Percentiles rank a stretch among this genome's conserved stretches.
Evolutionary conservation across 208 protist genomes (phyloP).

Genomic region (Crithidia mellificae): DNA sequence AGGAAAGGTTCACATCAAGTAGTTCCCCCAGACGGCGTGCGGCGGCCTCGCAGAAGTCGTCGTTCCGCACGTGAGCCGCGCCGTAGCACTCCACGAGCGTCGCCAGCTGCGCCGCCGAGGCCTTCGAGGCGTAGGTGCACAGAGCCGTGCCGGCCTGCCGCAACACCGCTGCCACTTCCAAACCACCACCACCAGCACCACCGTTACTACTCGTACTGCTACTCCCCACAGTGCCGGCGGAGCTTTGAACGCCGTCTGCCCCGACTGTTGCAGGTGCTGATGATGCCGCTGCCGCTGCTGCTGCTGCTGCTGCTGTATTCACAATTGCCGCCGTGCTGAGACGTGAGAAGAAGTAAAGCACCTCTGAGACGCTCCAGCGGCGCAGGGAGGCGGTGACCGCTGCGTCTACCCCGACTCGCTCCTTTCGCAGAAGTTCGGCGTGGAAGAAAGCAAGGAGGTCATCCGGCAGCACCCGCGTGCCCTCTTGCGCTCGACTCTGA

Average conservation of each 20-base stretch:
- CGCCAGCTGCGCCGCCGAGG: constrained; percentile 66
- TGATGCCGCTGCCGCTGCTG: neutral
- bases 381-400: constrained; percentile 26
- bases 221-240: too few species aligned
- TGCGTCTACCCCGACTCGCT: constrained; percentile 18
- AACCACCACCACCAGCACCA: too few species aligned
- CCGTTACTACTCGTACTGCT: constrained; percentile 18
- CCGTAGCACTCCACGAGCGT: constrained; percentile 67
- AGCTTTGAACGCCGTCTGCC: too few species aligned
- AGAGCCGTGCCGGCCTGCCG: constrained; percentile 52
- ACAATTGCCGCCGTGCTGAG: neutral
- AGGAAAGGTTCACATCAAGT: constrained; percentile 11
- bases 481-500: constrained; percentile 14
- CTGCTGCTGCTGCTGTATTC: neutral
- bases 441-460: constrained; percentile 33
- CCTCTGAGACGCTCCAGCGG: constrained; percentile 35
- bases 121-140: constrained; percentile 43
- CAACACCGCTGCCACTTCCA: constrained; percentile 48
- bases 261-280: too few species aligned
- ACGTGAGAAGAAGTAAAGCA: constrained; percentile 32
- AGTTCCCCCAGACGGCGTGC: constrained; percentile 42
- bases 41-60: constrained; percentile 69
- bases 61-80: constrained; percentile 60
- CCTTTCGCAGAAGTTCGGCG: constrained; percentile 30
- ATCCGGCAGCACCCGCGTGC: constrained; percentile 15